phyloP scores from a whole-genome alignment of 192 early-diverging fungal genomes.

The Coemansia sp. region DNA sequence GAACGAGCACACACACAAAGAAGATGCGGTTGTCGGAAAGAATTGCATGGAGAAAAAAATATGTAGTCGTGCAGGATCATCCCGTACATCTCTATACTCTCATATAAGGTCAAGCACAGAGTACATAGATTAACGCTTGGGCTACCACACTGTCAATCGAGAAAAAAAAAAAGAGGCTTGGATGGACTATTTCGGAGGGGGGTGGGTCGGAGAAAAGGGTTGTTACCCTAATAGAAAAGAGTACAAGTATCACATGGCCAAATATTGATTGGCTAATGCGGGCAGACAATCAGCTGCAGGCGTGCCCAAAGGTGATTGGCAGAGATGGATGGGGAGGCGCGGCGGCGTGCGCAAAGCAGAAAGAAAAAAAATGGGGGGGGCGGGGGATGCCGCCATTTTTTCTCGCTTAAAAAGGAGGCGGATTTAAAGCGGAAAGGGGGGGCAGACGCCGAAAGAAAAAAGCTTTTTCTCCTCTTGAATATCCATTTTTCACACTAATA shows the following conservation, averaged over 20 bases:
- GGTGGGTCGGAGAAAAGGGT: slow-evolving; percentile 1
- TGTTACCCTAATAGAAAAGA: not conserved
- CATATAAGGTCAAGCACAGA: not conserved
- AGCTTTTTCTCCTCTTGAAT: slow-evolving; percentile 19
- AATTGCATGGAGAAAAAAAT: not conserved
- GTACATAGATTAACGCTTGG: not conserved
- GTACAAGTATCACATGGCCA: not conserved
- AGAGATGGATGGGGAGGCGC: slow-evolving; percentile 5
- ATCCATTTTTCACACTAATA: slow-evolving; percentile 6
- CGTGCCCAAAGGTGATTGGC: slow-evolving; percentile 10
- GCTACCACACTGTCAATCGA: not conserved
- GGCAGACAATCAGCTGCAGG: slow-evolving; percentile 8
- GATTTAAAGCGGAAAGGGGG: slow-evolving; percentile 10
- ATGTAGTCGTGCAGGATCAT: not conserved
- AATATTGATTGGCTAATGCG: not conserved
- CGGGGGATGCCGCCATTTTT: slow-evolving; percentile 9
- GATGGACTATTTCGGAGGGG: not conserved
- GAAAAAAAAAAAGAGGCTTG: slow-evolving; percentile 4
- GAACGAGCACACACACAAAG: not conserved
- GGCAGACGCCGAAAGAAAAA: slow-evolving; percentile 9
- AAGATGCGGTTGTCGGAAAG: slow-evolving; percentile 10
- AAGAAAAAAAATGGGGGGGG: slow-evolving; percentile 13
- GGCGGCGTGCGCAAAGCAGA: slow-evolving; percentile 8
- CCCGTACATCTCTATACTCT: not conserved
- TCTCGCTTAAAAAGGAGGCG: slow-evolving; percentile 4